Percentiles rank a stretch among this genome's conserved stretches.
phyloP scores from a whole-genome alignment of 2,329 filamentous ascomycete genomes.

The Cladobotryum protrusum region DNA sequence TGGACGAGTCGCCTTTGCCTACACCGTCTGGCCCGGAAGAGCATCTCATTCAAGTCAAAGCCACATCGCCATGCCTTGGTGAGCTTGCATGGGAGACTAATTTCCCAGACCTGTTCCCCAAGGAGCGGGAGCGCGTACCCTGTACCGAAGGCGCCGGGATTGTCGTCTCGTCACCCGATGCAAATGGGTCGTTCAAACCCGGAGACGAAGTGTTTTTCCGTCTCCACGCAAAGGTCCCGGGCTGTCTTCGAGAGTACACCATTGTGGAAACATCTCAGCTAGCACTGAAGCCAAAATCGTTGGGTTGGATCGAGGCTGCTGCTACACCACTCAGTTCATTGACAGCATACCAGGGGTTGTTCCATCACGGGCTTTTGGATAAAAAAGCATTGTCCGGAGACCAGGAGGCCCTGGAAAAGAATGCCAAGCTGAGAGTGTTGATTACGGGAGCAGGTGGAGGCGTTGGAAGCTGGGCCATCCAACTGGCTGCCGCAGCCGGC shows the following conservation, averaged over 20 bases:
- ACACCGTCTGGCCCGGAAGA: constrained; percentile 16
- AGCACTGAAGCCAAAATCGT: constrained; percentile 26
- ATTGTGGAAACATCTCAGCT: constrained; percentile 26
- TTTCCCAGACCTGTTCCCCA: constrained; percentile 16
- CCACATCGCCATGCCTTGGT: constrained; percentile 27
- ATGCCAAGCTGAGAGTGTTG: constrained; percentile 28
- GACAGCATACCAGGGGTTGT: constrained; percentile 37
- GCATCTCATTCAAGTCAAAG: constrained; percentile 26
- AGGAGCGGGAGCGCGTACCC: constrained; percentile 23
- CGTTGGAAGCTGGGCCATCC: constrained; percentile 35
- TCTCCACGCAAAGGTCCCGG: constrained; percentile 20
- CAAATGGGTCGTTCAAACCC: constrained; percentile 22
- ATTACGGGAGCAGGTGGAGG: constrained; percentile 34
- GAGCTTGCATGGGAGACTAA: constrained; percentile 27
- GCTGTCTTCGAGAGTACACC: constrained; percentile 28
- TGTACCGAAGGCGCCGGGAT: constrained; percentile 34
- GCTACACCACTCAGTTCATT: constrained; percentile 34
- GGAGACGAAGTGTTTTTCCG: constrained; percentile 32
- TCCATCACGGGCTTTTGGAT: constrained; percentile 29
- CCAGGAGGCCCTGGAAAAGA: constrained; percentile 19
- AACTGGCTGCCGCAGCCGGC: constrained; percentile 30
- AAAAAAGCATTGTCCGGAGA: constrained; percentile 22
- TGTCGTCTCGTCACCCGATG: constrained; percentile 27
- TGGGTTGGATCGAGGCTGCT: constrained; percentile 30
- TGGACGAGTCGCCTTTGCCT: constrained; percentile 19